Base-by-base conservation (phyloP, 371 early-diverging fungal species). In the Entomophthora muscae region DNA sequence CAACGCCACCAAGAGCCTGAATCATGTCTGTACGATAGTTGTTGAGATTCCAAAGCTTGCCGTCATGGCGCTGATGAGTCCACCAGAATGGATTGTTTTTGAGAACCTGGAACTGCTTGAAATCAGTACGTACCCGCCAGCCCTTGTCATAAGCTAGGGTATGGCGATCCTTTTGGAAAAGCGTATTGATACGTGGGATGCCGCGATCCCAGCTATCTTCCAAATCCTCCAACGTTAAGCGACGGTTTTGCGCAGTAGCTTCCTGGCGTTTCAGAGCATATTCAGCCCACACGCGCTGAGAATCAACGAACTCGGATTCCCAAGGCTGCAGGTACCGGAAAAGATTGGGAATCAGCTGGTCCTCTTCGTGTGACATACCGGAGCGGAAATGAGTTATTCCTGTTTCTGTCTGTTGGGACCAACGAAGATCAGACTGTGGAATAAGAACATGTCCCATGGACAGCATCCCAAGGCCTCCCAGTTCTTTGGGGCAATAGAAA, bases 161-260 rank as follows among this genome's bases (percentile, higher is more conserved):
- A 71, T 97, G 96, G 32, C 96, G 81, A 74, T 98, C 98, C 81
- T 94, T 94, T 22, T 61, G 81, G 79, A 91, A 91, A 66, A 99
- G 76, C 28, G 98, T 99, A 76, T 94, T 94, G 78, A 99, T 96
- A 70, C 99, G 82, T 7, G 99, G 99, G 71, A 99, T 89, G 77
- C 99, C 99, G 63, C 98, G 88, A 72, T 98, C 96, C 97, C 97
- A 98, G 1, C 86, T 84, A 70, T 96, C 97, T 73, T 98, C 96
- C 56, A 98, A 74, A 78, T 98, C 97, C 74, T 97, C 95, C 32
- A 95, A 75, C 10, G 95, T 98, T 67, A 93, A 76, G 56, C 96
- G 81, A 53, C 95, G 85, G 75, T 93, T 93, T 73, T 95, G 97
- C 5, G 88, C 86, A 68, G 88, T 90, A 32, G 97, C 98, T 75